These are phyloP conservation scores for Craspedostauros australis DNA, from an alignment of 108 stramenopile genomes.

Conservation along the genomic window DNA sequence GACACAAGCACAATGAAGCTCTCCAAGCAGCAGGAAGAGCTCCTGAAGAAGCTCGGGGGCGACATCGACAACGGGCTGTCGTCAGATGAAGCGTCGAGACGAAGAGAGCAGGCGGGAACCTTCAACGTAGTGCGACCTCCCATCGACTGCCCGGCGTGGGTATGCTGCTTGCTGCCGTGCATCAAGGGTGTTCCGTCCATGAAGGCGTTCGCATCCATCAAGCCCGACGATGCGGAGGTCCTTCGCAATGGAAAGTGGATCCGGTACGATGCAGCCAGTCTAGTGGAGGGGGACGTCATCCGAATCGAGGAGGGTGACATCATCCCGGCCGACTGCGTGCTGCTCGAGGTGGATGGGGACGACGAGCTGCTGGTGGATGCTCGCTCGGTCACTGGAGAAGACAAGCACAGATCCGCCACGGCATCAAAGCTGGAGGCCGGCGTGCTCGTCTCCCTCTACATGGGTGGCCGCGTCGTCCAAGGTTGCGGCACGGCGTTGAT, in stretches of 20 bases:
- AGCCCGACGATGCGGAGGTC: slow-evolving; percentile 84
- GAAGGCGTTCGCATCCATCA: slow-evolving; percentile 59
- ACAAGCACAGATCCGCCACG: slow-evolving; percentile 39
- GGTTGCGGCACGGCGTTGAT: slow-evolving; percentile 69
- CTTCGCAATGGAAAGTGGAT: slow-evolving; percentile 67
- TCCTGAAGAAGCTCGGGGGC: slow-evolving; percentile 14
- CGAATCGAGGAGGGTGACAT: slow-evolving; percentile 76
- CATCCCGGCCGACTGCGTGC: slow-evolving; percentile 73
- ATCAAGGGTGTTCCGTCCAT: slow-evolving; percentile 74
- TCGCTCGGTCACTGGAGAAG: slow-evolving; percentile 57
- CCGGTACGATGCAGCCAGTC: slow-evolving; percentile 70
- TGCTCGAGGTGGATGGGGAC: slow-evolving; percentile 40
- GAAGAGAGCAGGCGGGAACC: slow-evolving; percentile 35
- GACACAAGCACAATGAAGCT: slow-evolving; percentile 32
- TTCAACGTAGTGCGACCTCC: slow-evolving; percentile 63
- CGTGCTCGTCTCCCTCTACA: slow-evolving; percentile 38
- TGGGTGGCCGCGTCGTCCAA: slow-evolving; percentile 65
- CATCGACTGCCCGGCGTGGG: slow-evolving; percentile 74
- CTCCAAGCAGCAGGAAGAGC: slow-evolving; percentile 26
- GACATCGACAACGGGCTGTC: slow-evolving; percentile 40
- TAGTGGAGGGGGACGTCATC: slow-evolving; percentile 73
- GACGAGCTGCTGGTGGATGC: slow-evolving; percentile 68
- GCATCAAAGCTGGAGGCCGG: slow-evolving; percentile 3
- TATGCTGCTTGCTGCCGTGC: slow-evolving; percentile 77
- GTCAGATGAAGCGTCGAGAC: slow-evolving; percentile 48